Evolutionary conservation across 768 basidiomycete genomes (phyloP).

Genomic region (Ephemerocybe angulata): DNA sequence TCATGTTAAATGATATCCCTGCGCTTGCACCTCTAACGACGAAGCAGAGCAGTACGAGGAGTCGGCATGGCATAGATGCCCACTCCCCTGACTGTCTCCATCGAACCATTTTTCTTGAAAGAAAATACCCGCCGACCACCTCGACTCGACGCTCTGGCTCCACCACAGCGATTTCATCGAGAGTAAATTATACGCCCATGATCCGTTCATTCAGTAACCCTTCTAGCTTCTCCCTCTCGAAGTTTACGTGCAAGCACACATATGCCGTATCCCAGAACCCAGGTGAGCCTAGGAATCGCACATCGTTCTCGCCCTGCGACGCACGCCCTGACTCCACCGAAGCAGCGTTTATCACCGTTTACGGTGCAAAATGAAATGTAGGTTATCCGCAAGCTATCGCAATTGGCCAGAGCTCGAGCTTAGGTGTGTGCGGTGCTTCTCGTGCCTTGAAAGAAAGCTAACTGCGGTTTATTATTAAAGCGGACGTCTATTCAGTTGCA

Average conservation of each 20-base stretch:
- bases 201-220: background rate
- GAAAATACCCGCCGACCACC: too few relatives aligned
- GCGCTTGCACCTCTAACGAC: too few relatives aligned
- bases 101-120: too few relatives aligned
- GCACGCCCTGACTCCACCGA: background rate
- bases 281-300: background rate
- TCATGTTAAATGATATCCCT: too few relatives aligned
- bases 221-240: background rate
- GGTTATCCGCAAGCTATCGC: slow-evolving; percentile 2
- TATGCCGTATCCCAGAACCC: too few relatives aligned
- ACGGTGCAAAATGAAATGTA: background rate
- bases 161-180: background rate
- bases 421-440: background rate
- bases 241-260: background rate
- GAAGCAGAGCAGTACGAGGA: too few relatives aligned
- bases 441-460: slow-evolving; percentile 7
- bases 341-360: background rate
- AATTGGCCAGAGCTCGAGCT: background rate
- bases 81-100: too few relatives aligned
- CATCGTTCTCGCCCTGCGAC: background rate
- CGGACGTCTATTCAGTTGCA: background rate
- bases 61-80: too few relatives aligned
- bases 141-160: too few relatives aligned
- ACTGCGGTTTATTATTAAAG: background rate
- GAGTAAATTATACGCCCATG: background rate